Percentiles rank a stretch among this genome's conserved stretches.
Evolutionary conservation across 2,329 filamentous ascomycete species (phyloP).

Genomic region (Periconia macrospinosa): DNA sequence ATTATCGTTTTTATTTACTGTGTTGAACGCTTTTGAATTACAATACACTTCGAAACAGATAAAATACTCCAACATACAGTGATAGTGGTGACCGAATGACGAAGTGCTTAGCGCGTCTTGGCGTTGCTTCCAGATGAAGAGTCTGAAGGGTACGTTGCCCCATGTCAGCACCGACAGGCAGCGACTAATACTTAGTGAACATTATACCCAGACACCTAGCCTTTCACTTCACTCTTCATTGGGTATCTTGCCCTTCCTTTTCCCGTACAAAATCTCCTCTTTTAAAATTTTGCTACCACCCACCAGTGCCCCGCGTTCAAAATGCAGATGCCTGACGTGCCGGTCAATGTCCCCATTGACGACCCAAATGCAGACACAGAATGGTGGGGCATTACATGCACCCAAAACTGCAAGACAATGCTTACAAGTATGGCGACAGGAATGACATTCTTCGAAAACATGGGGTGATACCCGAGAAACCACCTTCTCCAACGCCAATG

Average conservation of each 20-base stretch:
- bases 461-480: constrained; percentile 96
- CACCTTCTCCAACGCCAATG: constrained; percentile 89
- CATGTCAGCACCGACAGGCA: neutral
- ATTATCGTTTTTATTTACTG: neutral
- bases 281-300: neutral
- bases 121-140: neutral
- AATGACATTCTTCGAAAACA: constrained; percentile 98
- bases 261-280: neutral
- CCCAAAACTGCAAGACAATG: neutral
- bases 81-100: neutral
- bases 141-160: neutral
- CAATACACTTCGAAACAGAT: neutral
- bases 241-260: neutral
- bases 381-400: constrained; percentile 62
- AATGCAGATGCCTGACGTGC: constrained; percentile 55
- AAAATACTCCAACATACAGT: neutral
- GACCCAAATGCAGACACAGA: constrained; percentile 97
- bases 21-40: neutral
- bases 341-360: constrained; percentile 80
- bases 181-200: neutral
- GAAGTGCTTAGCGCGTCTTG: neutral
- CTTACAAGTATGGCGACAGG: constrained; percentile 54
- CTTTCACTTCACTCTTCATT: neutral
- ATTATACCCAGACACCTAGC: neutral
- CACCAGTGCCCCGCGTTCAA: constrained; percentile 2